A percentile compares a stretch with the other conserved stretches of the same genome.
phyloP scores from a whole-genome alignment of 768 basidiomycete species.

The Xerocomus spinulosus region DNA sequence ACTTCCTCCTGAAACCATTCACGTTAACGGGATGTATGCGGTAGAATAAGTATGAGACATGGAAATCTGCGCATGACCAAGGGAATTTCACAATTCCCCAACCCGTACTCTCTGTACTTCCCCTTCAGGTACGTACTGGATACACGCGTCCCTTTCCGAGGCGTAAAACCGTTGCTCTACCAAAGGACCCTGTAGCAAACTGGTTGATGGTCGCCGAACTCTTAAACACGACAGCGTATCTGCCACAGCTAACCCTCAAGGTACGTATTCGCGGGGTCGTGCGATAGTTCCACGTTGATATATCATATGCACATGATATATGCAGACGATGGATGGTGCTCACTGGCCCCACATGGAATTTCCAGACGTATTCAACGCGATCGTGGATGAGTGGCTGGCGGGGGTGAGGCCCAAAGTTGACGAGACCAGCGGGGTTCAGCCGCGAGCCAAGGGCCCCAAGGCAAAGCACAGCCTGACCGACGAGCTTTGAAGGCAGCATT shows the following conservation, averaged over 20 bases:
- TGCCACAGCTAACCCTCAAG: slow-evolving; percentile 34
- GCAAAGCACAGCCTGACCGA: slow-evolving; percentile 1
- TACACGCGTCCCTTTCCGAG: not conserved
- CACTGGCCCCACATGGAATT: slow-evolving; percentile 71
- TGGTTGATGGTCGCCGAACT: slow-evolving; percentile 33
- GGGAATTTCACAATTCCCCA: slow-evolving; percentile 41
- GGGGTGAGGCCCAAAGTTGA: not conserved
- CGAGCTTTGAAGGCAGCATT: slow-evolving; percentile 13
- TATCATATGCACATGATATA: not conserved
- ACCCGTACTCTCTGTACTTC: slow-evolving; percentile 38
- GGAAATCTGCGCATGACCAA: slow-evolving; percentile 36
- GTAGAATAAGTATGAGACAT: slow-evolving; percentile 38
- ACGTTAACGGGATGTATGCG: slow-evolving; percentile 1
- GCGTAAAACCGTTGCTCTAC: not conserved
- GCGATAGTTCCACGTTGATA: no score
- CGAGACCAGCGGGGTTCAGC: not conserved
- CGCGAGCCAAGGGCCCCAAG: not conserved
- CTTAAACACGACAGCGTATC: slow-evolving; percentile 25
- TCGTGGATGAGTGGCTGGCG: slow-evolving; percentile 51
- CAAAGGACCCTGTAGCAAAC: slow-evolving; percentile 42
- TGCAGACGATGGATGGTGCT: slow-evolving; percentile 46
- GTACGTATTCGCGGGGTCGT: slow-evolving; percentile 38
- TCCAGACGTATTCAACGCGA: slow-evolving; percentile 46
- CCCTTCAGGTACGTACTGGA: slow-evolving; percentile 31
- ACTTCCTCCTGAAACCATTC: not conserved